Evolutionary conservation across 257 asterid genomes (phyloP), one percentile per base, ranked within the genome.

Genomic region (Voacanga thouarsii): DNA sequence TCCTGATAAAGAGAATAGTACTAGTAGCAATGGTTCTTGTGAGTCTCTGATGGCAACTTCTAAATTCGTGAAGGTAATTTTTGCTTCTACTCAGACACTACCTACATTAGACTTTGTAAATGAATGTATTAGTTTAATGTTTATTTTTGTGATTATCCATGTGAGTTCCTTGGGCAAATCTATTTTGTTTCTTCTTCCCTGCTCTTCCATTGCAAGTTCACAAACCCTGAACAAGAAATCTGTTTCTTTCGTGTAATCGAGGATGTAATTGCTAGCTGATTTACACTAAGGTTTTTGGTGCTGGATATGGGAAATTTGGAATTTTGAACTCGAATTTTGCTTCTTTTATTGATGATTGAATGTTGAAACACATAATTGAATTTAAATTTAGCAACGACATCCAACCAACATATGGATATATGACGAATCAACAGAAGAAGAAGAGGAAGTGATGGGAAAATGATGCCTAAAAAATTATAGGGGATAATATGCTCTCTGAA

Each of bases 11-110:
- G 88, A 81, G 16, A 84, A 39, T 43, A 37, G 76, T 44, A 10
- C 76, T 30, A n/a, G 44, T 63, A 24, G 75, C 28, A 83, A 85
- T 83, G 86, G 84, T 80, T 86, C 96, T 1, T 84, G 76, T 68
- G 94, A 84, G 57, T 68, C 92, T 78, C 68, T 43, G 18, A 76
- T 72, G 78, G 82, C 97, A 82, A 90, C 89, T 85, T 85, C 90
- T 64, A 92, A 89, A 77, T 76, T 84, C 57, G 94, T 91, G 73
- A 92, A 88, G 96, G 97, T 95, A 85, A 8, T 72, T 77, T 53
- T 61, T 53, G 39, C 45, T 49, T 76, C 7, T 59, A 2, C 11
- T 69, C 59, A 24, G 47, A 68, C 39, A 3, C 47, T 16, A 16
- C 74, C 45, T 33, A 1, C 11, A 23, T 55, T 49, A 65, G 21